Evolutionary conservation across 1,284 basidiomycete species (phyloP), one percentile per base, ranked within the genome.

Genomic region (Puccinia hordei): DNA sequence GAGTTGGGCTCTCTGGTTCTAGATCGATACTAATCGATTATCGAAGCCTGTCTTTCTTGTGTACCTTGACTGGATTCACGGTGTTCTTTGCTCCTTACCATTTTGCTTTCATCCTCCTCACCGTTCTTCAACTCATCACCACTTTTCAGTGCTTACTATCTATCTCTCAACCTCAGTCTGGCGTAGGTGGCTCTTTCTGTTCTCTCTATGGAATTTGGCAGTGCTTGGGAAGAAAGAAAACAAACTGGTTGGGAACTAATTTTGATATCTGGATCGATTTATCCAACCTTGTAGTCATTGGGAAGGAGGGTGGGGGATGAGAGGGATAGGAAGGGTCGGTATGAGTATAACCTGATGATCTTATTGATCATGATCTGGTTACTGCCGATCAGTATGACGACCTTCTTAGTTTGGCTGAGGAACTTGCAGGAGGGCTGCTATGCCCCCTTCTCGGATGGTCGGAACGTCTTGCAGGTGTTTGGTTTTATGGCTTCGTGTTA

Each of bases 381-480:
- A 0, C 86, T 96, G 0, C 95, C 95, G 0, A 88, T 94, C 72
- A 89, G 90, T 9, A 91, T 90, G 0, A 91, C 94, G 0, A 91
- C 92, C 8, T 87, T 98, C 24, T 90, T 90, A 0, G 94, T 97
- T 0, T 99, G 95, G 95, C 91, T 91, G 0, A 90, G 94, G 76
- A 96, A 94, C 73, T 81, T 87, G 27, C 79, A 84, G 9, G 85
- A 84, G 33, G 84, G 87, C 59, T 83, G 85, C 85, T 81, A 84
- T 61, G 83, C 79, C 10, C 85, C 86, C 0, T 85, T 86, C 71
- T 83, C 84, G 19, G 84, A 83, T 44, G 86, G 87, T 79, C 86
- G 86, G 79, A 86, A 86, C 65, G 76, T 85, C 5, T 71, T 86
- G 0, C 81, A 83, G 15, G 81, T 86, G 0, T 46, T 84, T 12